phyloP scores from a whole-genome alignment of 2,329 filamentous ascomycete genomes.

The Ophiostoma pallidulum region DNA sequence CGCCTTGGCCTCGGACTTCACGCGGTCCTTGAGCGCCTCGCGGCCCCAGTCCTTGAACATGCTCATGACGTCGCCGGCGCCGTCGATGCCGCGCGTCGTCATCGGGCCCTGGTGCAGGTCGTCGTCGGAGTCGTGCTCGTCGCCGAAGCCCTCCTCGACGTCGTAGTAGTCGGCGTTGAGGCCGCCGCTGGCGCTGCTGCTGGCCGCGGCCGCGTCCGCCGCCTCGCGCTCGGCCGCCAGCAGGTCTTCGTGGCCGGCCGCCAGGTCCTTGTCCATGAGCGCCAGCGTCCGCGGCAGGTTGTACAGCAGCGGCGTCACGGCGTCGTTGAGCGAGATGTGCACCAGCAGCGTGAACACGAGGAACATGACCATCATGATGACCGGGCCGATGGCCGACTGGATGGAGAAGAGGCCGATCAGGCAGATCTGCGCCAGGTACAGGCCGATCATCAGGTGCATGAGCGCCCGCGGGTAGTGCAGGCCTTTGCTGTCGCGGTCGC shows the following conservation, averaged over 20 bases:
- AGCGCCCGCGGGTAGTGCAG: conserved; percentile 80
- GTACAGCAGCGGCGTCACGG: conserved; percentile 61
- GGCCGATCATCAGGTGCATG: conserved; percentile 72
- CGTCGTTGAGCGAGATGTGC: conserved; percentile 60
- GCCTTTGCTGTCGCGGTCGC: conserved; percentile 77
- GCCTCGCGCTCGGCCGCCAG: conserved; percentile 7
- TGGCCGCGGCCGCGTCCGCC: not conserved
- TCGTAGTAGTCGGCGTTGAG: conserved; percentile 25
- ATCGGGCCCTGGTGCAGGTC: conserved; percentile 17
- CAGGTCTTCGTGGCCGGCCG: conserved; percentile 14
- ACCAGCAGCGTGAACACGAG: conserved; percentile 68
- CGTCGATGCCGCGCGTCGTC: conserved; percentile 20
- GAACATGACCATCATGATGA: conserved; percentile 67
- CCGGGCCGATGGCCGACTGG: conserved; percentile 54
- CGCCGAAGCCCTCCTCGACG: conserved; percentile 21
- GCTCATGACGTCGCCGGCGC: conserved; percentile 19
- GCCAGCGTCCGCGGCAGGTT: conserved; percentile 61
- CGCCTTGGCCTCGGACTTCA: conserved; percentile 12
- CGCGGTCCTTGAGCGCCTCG: conserved; percentile 14
- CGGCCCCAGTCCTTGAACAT: conserved; percentile 20
- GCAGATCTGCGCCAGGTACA: conserved; percentile 72
- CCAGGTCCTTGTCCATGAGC: conserved; percentile 22
- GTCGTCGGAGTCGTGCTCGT: conserved; percentile 32
- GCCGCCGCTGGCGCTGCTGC: conserved; percentile 13
- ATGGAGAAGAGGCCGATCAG: conserved; percentile 74